These are phyloP conservation scores for Garcia nutans DNA, from an alignment of 345 rosid genomes.

Conservation along the genomic window DNA sequence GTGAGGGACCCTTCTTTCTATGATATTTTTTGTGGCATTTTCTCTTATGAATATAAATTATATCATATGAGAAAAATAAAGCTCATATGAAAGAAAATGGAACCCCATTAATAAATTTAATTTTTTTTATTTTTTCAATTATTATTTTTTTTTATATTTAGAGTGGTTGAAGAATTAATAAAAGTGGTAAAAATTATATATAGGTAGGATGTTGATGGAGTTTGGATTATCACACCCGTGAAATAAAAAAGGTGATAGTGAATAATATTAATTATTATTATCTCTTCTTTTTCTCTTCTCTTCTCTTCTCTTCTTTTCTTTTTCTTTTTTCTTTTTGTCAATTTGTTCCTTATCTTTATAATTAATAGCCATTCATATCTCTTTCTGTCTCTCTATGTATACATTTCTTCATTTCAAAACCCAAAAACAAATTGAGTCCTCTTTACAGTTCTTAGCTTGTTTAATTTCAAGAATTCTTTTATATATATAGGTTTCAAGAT, in stretches of 20 bases:
- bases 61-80: not conserved
- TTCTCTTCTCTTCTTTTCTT: no score
- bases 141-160: not conserved
- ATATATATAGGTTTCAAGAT: not conserved
- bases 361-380: not conserved
- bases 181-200: slow-evolving; percentile 29
- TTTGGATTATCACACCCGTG: slow-evolving; percentile 34
- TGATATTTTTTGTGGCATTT: not conserved
- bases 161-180: slow-evolving; percentile 42
- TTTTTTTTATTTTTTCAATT: not conserved
- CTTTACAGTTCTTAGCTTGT: not conserved
- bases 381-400: not conserved
- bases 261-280: not conserved
- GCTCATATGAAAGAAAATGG: not conserved
- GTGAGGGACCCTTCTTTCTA: not conserved
- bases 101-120: slow-evolving; percentile 9
- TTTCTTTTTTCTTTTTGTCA: no score
- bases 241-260: not conserved
- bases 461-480: not conserved
- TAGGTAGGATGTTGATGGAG: slow-evolving; percentile 36
- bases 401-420: not conserved
- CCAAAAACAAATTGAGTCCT: not conserved
- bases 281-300: not conserved
- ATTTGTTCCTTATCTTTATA: not conserved
- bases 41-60: slow-evolving; percentile 8